These are phyloP conservation scores for Sporormia fimetaria DNA, from an alignment of 495 filamentous ascomycete species.

Conservation along the genomic window DNA sequence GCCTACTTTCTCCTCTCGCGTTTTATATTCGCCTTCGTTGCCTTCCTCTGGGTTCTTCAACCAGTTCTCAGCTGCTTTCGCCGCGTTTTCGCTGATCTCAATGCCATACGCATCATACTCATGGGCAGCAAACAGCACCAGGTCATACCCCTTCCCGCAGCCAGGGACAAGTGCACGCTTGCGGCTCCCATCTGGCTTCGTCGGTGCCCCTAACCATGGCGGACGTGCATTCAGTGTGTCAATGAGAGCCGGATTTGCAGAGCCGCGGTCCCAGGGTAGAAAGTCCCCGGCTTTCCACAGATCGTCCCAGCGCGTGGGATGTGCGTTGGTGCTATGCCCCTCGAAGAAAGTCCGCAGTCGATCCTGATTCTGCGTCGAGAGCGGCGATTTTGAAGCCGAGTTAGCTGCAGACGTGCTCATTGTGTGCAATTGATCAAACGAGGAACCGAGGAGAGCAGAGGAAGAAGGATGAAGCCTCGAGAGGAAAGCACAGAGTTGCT, in stretches of 20 bases:
- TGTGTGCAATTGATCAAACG: conserved; percentile 1
- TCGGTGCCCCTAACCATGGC: conserved; percentile 37
- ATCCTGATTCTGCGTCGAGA: conserved; percentile 14
- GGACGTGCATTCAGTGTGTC: conserved; percentile 45
- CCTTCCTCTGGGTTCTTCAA: conserved; percentile 33
- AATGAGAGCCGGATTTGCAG: conserved; percentile 53
- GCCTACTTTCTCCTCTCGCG: conserved; percentile 36
- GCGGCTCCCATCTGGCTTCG: conserved; percentile 29
- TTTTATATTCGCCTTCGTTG: conserved; percentile 35
- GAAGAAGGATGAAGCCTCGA: too few relatives aligned
- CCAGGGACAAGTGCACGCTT: conserved; percentile 42
- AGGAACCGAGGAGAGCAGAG: too few relatives aligned
- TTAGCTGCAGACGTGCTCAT: background rate
- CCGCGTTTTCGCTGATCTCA: conserved; percentile 49
- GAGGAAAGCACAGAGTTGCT: too few relatives aligned
- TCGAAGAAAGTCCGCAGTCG: conserved; percentile 26
- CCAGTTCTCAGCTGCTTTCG: conserved; percentile 31
- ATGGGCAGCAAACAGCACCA: conserved; percentile 54
- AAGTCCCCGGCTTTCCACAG: conserved; percentile 52
- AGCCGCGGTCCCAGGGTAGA: conserved; percentile 59
- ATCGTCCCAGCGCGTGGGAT: conserved; percentile 41
- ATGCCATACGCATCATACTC: conserved; percentile 67
- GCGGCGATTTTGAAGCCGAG: background rate
- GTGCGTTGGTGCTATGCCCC: conserved; percentile 7
- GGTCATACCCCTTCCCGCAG: conserved; percentile 68